phyloP scores from a whole-genome alignment of 225 moss, liverwort and hornwort genomes.

The Marchantia paleacea region DNA sequence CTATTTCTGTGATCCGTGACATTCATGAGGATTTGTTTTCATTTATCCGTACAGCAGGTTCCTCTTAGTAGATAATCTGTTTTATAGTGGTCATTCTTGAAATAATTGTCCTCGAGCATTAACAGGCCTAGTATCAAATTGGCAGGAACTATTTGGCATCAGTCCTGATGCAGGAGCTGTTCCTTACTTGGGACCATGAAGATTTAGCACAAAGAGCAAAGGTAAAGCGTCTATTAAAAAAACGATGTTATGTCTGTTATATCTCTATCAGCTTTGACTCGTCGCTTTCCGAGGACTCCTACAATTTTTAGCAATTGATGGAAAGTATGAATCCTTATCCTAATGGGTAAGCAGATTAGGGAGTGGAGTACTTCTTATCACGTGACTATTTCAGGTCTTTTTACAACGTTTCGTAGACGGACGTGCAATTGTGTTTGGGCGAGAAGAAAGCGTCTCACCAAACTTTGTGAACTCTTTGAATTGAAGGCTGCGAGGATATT shows the following conservation, averaged over 20 bases:
- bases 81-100: background rate
- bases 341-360: no score
- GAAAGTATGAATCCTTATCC: no score
- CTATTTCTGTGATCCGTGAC: no score
- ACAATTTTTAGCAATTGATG: no score
- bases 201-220: slow-evolving; percentile 72
- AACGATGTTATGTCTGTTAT: background rate
- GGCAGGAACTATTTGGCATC: slow-evolving; percentile 95
- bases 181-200: slow-evolving; percentile 94
- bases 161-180: slow-evolving; percentile 89
- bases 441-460: background rate
- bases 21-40: no score
- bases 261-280: background rate
- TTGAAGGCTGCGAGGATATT: slow-evolving; percentile 83
- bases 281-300: background rate
- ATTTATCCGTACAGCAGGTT: background rate
- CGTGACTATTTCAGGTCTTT: background rate
- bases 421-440: background rate
- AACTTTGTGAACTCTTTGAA: background rate
- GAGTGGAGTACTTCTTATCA: no score
- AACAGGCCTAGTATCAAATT: background rate
- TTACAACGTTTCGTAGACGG: background rate
- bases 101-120: background rate
- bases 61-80: background rate
- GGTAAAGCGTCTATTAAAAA: slow-evolving; percentile 35